Conservation (phyloP, 2,329 filamentous ascomycete species). For the Ampelomyces quisqualis region DNA sequence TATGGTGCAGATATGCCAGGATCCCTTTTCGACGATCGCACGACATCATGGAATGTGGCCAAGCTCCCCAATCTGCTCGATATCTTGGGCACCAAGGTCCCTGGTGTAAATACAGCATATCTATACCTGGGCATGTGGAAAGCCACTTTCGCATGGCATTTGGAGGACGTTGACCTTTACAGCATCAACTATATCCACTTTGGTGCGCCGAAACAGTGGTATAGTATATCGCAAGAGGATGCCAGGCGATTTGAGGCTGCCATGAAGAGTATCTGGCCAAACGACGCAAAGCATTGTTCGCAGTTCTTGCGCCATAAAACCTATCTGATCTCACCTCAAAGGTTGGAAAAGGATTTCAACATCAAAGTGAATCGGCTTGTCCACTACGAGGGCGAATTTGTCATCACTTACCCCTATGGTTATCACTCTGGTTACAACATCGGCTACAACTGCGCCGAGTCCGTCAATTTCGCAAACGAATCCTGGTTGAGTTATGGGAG, state of each 20-base stretch:
- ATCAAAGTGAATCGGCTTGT: constrained; percentile 96
- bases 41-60: constrained; percentile 87
- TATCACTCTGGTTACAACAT: constrained; percentile 98
- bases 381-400: constrained; percentile 94
- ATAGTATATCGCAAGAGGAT: constrained; percentile 96
- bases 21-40: constrained; percentile 85
- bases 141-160: constrained; percentile 97
- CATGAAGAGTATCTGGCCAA: constrained; percentile 94
- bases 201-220: constrained; percentile 98
- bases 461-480: constrained; percentile 95
- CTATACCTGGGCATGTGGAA: constrained; percentile 99
- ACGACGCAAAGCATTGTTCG: constrained; percentile 90
- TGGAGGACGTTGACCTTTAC: constrained; percentile 98
- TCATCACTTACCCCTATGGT: constrained; percentile 97
- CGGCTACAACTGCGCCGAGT: constrained; percentile 98
- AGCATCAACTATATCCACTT: constrained; percentile 99
- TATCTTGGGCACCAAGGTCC: constrained; percentile 90
- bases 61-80: constrained; percentile 92
- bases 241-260: constrained; percentile 88
- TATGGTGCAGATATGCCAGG: constrained; percentile 97
- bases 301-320: constrained; percentile 98
- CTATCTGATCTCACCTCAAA: constrained; percentile 89
- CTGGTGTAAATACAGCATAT: constrained; percentile 96
- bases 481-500: constrained; percentile 94
- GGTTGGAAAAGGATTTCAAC: constrained; percentile 82